These are phyloP conservation scores for Cardamine occulta DNA, from an alignment of 345 rosid species.

Conservation along the genomic window DNA sequence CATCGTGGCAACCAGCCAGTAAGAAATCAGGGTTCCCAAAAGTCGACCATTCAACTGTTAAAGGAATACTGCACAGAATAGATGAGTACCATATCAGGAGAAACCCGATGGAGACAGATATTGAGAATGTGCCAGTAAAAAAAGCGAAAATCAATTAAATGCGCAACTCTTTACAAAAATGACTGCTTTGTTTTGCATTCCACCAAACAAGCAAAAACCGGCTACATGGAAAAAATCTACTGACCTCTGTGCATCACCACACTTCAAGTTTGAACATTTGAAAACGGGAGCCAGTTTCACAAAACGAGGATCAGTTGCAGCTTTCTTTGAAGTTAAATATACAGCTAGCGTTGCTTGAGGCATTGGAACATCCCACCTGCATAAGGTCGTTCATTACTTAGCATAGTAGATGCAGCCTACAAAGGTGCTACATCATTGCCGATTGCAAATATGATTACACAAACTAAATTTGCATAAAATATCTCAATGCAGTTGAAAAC, in stretches of 20 bases:
- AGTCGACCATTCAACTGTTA: conserved; percentile 90
- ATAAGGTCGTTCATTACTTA: conserved; percentile 36
- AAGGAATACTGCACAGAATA: conserved; percentile 66
- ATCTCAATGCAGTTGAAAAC: neutral
- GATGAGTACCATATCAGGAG: conserved; percentile 37
- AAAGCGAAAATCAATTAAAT: neutral
- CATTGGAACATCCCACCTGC: conserved; percentile 98
- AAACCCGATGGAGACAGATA: conserved; percentile 17
- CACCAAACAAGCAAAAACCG: conserved; percentile 5
- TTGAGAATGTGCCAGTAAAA: neutral
- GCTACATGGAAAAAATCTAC: conserved; percentile 12
- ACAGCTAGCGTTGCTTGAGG: conserved; percentile 56
- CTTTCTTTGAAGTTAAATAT: conserved; percentile 58
- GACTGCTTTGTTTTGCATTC: neutral
- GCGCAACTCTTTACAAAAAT: conserved; percentile 8
- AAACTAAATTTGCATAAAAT: conserved; percentile 1
- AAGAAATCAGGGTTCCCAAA: conserved; percentile 65
- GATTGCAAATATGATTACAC: neutral
- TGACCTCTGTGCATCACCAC: conserved; percentile 76
- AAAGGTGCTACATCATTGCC: conserved; percentile 7
- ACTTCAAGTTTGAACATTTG: conserved; percentile 67
- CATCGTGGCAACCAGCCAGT: conserved; percentile 97
- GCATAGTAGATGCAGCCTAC: conserved; percentile 11
- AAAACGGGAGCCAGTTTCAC: conserved; percentile 85
- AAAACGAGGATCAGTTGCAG: conserved; percentile 86